Evolutionary conservation across 2,329 filamentous ascomycete genomes (phyloP).

Genomic region (Pyrenochaeta sp.): DNA sequence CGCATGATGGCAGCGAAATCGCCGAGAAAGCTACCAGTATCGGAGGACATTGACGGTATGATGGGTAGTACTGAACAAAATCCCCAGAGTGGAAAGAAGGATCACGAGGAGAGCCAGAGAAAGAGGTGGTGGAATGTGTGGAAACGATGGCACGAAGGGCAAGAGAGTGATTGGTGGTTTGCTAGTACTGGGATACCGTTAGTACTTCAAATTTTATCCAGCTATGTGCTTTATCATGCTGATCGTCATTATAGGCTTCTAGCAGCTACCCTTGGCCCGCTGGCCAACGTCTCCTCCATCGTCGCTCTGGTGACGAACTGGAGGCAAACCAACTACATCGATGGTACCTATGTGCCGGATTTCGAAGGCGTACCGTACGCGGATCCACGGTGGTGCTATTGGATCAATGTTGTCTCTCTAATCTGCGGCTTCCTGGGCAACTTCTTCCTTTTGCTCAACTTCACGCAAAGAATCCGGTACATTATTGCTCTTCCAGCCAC

Average conservation of each 20-base stretch:
- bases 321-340: slow-evolving; percentile 67
- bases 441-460: slow-evolving; percentile 83
- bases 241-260: slow-evolving; percentile 61
- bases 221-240: not conserved
- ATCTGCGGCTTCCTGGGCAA: slow-evolving; percentile 81
- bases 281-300: slow-evolving; percentile 88
- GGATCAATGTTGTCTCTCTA: slow-evolving; percentile 80
- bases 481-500: slow-evolving; percentile 83
- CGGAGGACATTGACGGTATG: not conserved
- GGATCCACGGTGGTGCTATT: slow-evolving; percentile 79
- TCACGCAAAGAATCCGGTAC: slow-evolving; percentile 81
- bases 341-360: slow-evolving; percentile 60
- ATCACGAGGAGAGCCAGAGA: not conserved
- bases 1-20: not conserved
- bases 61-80: not conserved
- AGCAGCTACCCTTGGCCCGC: slow-evolving; percentile 82
- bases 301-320: slow-evolving; percentile 84
- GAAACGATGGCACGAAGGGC: slow-evolving; percentile 18
- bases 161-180: slow-evolving; percentile 50
- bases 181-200: slow-evolving; percentile 48
- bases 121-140: slow-evolving; percentile 21
- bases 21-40: not conserved
- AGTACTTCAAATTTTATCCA: not conserved
- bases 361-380: slow-evolving; percentile 63
- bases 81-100: not conserved